Percentiles rank a stretch among this genome's conserved stretches.
These are phyloP conservation scores for Phaffia tasmanica DNA, from an alignment of 768 basidiomycete species.

Conservation along the genomic window DNA sequence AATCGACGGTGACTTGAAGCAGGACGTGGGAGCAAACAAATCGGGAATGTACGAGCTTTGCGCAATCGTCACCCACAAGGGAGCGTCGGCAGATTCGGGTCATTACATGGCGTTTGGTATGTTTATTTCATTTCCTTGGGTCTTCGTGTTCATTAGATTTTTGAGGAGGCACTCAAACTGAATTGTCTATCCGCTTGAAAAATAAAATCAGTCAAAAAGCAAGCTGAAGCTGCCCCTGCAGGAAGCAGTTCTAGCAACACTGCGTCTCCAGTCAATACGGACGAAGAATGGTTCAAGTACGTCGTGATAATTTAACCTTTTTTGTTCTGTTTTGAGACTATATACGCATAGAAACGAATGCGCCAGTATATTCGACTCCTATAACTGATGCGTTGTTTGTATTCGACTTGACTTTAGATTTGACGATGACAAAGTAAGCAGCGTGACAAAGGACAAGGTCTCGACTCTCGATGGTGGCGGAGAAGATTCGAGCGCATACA, in stretches of 20 bases:
- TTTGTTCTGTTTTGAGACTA: background rate
- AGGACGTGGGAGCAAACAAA: conserved; percentile 60
- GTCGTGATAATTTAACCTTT: conserved; percentile 44
- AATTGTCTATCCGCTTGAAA: conserved; percentile 9
- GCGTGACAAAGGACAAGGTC: conserved; percentile 76
- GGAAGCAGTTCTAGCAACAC: background rate
- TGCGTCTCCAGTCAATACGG: conserved; percentile 42
- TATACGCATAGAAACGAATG: no score
- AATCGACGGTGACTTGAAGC: conserved; percentile 52
- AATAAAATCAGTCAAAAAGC: conserved; percentile 21
- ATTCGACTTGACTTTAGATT: background rate
- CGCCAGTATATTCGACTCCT: no score
- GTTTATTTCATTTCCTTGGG: conserved; percentile 52
- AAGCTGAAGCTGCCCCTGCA: conserved; percentile 40
- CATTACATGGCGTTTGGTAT: conserved; percentile 92
- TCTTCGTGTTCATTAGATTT: conserved; percentile 3
- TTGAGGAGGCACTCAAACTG: background rate
- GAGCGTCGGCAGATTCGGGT: conserved; percentile 72
- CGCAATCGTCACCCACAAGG: conserved; percentile 93
- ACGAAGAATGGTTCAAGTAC: conserved; percentile 69
- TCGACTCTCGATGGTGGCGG: conserved; percentile 76
- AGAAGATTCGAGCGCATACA: conserved; percentile 80
- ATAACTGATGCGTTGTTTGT: no score
- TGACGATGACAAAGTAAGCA: conserved; percentile 40
- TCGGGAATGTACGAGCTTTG: conserved; percentile 83